phyloP scores from a whole-genome alignment of 768 basidiomycete species.

The Podaxis sp. region DNA sequence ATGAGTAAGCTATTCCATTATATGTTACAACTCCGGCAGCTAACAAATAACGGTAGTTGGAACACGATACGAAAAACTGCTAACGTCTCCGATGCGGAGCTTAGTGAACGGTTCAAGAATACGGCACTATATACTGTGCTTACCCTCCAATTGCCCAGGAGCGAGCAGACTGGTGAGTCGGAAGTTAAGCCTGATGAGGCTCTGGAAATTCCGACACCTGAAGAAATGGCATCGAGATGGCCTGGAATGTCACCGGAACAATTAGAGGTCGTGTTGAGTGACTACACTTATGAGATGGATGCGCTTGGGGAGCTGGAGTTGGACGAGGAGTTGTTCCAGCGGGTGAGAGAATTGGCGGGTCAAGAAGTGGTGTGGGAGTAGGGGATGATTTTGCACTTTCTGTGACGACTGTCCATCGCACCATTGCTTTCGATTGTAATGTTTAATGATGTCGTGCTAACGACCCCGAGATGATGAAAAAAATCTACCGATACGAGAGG shows the following conservation, averaged over 20 bases:
- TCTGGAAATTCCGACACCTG: slow-evolving; percentile 49
- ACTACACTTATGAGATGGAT: slow-evolving; percentile 61
- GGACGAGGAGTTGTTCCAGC: slow-evolving; percentile 50
- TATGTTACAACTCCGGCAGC: neutral
- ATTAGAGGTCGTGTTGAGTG: slow-evolving; percentile 50
- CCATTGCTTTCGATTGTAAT: neutral
- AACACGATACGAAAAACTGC: slow-evolving; percentile 65
- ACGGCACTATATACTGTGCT: slow-evolving; percentile 77
- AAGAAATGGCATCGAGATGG: slow-evolving; percentile 69
- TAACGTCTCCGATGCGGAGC: slow-evolving; percentile 71
- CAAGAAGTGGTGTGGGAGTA: slow-evolving; percentile 39
- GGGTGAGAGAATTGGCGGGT: slow-evolving; percentile 58
- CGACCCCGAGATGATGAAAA: slow-evolving; percentile 19
- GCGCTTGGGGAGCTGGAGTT: slow-evolving; percentile 53
- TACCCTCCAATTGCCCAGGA: slow-evolving; percentile 38
- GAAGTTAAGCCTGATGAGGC: slow-evolving; percentile 55
- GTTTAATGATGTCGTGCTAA: neutral
- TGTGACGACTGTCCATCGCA: neutral
- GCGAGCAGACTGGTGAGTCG: slow-evolving; percentile 26
- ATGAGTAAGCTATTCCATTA: slow-evolving; percentile 58
- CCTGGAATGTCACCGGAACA: slow-evolving; percentile 68
- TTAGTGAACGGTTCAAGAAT: slow-evolving; percentile 62
- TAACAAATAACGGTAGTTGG: slow-evolving; percentile 56
- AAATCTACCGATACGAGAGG: slow-evolving; percentile 24
- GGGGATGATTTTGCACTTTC: slow-evolving; percentile 6